A percentile compares a stretch with the other conserved stretches of the same genome.
Evolutionary conservation across 768 basidiomycete genomes (phyloP).

Genomic region (Tricholoma matsutake): DNA sequence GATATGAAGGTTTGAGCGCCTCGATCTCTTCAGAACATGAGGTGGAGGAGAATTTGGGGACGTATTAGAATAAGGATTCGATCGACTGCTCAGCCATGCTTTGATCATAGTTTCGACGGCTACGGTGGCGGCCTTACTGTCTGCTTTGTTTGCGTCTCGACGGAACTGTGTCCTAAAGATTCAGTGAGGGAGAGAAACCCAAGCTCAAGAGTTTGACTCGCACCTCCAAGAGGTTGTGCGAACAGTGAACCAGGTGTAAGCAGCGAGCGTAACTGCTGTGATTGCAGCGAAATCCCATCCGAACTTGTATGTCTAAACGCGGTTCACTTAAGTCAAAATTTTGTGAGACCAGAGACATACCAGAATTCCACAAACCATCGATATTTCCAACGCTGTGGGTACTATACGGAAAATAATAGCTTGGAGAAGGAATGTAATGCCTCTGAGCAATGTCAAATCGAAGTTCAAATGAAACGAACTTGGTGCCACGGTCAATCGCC

Average conservation of each 20-base stretch:
- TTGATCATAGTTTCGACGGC: too few species aligned
- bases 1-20: too few species aligned
- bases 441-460: slow-evolving; percentile 44
- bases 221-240: slow-evolving; percentile 95
- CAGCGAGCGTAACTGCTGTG: slow-evolving; percentile 77
- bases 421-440: slow-evolving; percentile 92
- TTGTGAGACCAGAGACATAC: slow-evolving; percentile 41
- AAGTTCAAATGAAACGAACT: slow-evolving; percentile 47
- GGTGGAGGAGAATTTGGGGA: too few species aligned
- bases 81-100: too few species aligned
- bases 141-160: slow-evolving; percentile 91
- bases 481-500: slow-evolving; percentile 98
- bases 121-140: slow-evolving; percentile 92
- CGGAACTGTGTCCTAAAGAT: slow-evolving; percentile 80
- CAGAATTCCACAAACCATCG: slow-evolving; percentile 95
- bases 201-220: slow-evolving; percentile 9
- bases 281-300: slow-evolving; percentile 97
- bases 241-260: slow-evolving; percentile 97
- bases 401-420: slow-evolving; percentile 93
- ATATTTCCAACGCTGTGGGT: slow-evolving; percentile 94
- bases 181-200: slow-evolving; percentile 2
- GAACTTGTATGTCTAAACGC: slow-evolving; percentile 85
- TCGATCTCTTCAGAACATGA: too few species aligned
- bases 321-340: background rate
- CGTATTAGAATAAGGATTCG: too few species aligned